Conservation (phyloP, 495 filamentous ascomycete species). For the Rhypophila decipiens region DNA sequence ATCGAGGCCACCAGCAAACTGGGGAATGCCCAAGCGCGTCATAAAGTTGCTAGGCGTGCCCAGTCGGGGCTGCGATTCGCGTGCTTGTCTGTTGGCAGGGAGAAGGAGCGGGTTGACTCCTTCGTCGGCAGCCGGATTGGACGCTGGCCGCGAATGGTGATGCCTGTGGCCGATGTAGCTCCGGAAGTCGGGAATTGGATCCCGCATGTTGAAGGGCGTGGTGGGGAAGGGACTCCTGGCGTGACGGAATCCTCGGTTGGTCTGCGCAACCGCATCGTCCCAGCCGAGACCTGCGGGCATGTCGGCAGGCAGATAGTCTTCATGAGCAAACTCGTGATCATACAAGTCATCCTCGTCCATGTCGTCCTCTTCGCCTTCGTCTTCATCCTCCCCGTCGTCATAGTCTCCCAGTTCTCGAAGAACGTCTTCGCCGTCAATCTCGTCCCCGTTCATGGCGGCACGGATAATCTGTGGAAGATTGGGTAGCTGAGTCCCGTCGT, state of each 20-base stretch:
- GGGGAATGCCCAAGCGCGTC: constrained; percentile 31
- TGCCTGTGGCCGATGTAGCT: constrained; percentile 26
- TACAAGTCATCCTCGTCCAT: constrained; percentile 61
- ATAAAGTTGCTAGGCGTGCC: constrained; percentile 20
- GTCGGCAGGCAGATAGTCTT: constrained; percentile 40
- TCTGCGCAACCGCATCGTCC: constrained; percentile 37
- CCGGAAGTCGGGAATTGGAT: constrained; percentile 28
- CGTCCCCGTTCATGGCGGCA: constrained; percentile 58
- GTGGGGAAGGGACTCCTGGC: constrained; percentile 28
- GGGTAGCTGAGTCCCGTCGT: constrained; percentile 38
- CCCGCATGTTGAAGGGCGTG: constrained; percentile 37
- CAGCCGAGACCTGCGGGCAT: constrained; percentile 37
- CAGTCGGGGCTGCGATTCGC: constrained; percentile 32
- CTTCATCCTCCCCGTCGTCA: constrained; percentile 58
- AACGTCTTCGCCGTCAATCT: constrained; percentile 46
- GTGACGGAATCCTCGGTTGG: constrained; percentile 20
- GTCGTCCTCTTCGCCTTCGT: constrained; percentile 70
- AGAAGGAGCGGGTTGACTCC: constrained; percentile 73
- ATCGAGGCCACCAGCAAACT: constrained; percentile 21
- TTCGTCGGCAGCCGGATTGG: constrained; percentile 55
- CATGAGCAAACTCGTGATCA: constrained; percentile 61
- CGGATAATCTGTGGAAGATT: constrained; percentile 51
- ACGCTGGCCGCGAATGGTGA: constrained; percentile 16
- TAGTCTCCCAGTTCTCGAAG: constrained; percentile 45
- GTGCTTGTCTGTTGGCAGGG: constrained; percentile 23